phyloP scores from a whole-genome alignment of 176 grass and related monocot species.

The Stipa capillata region DNA sequence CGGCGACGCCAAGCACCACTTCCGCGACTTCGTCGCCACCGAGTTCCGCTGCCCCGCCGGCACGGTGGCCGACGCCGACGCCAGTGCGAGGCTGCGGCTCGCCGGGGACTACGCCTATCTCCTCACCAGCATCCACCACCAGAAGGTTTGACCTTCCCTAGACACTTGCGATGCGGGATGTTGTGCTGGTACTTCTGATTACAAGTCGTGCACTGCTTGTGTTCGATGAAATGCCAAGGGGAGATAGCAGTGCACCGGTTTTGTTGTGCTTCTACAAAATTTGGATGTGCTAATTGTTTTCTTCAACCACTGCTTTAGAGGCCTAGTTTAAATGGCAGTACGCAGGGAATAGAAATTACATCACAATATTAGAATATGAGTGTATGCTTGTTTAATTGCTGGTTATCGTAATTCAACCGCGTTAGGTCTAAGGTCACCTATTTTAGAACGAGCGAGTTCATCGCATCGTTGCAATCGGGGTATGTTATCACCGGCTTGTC shows the following conservation, averaged over 20 bases:
- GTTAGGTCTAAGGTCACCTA: background rate
- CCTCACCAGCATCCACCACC: conserved; percentile 51
- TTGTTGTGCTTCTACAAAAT: background rate
- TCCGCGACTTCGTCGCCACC: conserved; percentile 42
- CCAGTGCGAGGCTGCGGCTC: conserved; percentile 38
- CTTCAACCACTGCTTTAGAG: background rate
- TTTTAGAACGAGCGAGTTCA: background rate
- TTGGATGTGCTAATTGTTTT: background rate
- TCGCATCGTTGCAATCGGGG: background rate
- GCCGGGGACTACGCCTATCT: conserved; percentile 52
- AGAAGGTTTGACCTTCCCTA: conserved; percentile 38
- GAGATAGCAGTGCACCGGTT: background rate
- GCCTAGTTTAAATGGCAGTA: background rate
- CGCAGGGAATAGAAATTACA: background rate
- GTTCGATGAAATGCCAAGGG: background rate
- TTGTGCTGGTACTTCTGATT: background rate
- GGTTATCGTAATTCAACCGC: background rate
- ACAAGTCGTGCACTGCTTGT: background rate
- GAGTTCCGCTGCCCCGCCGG: conserved; percentile 42
- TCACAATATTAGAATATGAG: background rate
- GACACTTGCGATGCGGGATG: too few relatives aligned
- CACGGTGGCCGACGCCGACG: conserved; percentile 28
- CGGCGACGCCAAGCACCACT: conserved; percentile 37
- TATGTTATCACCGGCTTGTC: background rate
- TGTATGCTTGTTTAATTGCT: background rate